phyloP scores from a whole-genome alignment of 176 grass and related monocot species.

The Carex parvula region DNA sequence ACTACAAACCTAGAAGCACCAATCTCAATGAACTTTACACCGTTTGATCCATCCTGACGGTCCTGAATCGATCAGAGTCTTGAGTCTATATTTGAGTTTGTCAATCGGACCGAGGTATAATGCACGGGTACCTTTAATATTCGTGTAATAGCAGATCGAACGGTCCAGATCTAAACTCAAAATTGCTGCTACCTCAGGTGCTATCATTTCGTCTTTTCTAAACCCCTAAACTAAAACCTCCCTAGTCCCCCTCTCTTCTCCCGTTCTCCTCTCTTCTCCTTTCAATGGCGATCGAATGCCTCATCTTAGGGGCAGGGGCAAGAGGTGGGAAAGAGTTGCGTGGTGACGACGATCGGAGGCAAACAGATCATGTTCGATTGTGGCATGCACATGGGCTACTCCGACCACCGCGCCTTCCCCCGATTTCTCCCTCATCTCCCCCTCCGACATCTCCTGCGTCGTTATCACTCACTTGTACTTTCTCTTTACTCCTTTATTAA shows the following conservation, averaged over 20 bases:
- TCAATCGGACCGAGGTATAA: too few species aligned
- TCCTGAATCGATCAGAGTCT: not conserved
- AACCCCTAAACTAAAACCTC: too few species aligned
- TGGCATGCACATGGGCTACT: constrained; percentile 92
- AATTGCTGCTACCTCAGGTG: too few species aligned
- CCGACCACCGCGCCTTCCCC: constrained; percentile 62
- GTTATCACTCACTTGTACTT: constrained; percentile 85
- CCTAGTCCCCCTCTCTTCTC: too few species aligned
- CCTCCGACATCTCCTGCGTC: constrained; percentile 61
- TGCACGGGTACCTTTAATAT: too few species aligned
- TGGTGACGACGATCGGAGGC: constrained; percentile 58
- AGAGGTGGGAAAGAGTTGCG: constrained; percentile 96
- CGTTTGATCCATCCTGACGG: not conserved
- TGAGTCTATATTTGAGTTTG: too few species aligned
- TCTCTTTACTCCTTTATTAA: not conserved
- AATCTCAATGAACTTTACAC: not conserved
- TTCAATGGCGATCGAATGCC: constrained; percentile 80
- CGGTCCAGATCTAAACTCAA: too few species aligned
- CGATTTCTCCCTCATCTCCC: constrained; percentile 53
- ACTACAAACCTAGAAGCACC: not conserved
- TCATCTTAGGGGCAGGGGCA: constrained; percentile 84
- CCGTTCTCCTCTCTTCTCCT: not conserved
- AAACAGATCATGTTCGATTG: constrained; percentile 95
- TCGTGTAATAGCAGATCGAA: too few species aligned
- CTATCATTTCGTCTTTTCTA: not conserved